A percentile compares a stretch with the other conserved stretches of the same genome.
phyloP scores from a whole-genome alignment of 2,329 filamentous ascomycete genomes.

The Trichoderma harzianum region DNA sequence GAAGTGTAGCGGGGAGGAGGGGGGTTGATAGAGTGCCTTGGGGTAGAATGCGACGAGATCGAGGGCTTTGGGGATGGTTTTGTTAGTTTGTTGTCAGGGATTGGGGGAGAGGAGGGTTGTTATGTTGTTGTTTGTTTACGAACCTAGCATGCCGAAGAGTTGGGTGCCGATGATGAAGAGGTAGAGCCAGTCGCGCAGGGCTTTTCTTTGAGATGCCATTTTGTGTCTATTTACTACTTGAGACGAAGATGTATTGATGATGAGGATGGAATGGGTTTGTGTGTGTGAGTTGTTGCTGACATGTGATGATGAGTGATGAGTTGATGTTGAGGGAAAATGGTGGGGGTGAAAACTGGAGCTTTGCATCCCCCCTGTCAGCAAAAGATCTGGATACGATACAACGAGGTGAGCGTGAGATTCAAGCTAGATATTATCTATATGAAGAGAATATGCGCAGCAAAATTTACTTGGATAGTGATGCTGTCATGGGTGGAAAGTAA shows the following conservation, averaged over 20 bases:
- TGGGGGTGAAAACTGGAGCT: background rate
- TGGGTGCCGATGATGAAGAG: constrained; percentile 34
- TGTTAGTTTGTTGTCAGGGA: background rate
- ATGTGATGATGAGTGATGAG: background rate
- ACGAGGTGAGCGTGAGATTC: background rate
- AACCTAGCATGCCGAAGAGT: constrained; percentile 38
- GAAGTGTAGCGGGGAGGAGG: constrained; percentile 46
- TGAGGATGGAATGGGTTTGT: background rate
- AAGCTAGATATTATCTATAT: background rate
- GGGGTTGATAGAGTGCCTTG: constrained; percentile 39
- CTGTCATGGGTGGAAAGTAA: background rate
- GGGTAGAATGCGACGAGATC: constrained; percentile 56
- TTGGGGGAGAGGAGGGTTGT: background rate
- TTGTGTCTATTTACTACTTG: background rate
- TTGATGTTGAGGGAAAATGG: background rate
- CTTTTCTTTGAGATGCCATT: constrained; percentile 12
- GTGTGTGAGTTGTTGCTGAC: background rate
- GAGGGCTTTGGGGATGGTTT: constrained; percentile 46
- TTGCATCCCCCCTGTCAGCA: background rate
- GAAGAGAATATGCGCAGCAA: background rate
- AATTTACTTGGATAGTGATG: background rate
- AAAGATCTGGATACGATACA: background rate
- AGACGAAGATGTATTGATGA: background rate
- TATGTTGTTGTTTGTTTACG: background rate
- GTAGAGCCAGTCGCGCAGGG: constrained; percentile 34